Base-by-base conservation (phyloP, 1,139 yeast genomes). In the Schwanniomyces etchellsii region DNA sequence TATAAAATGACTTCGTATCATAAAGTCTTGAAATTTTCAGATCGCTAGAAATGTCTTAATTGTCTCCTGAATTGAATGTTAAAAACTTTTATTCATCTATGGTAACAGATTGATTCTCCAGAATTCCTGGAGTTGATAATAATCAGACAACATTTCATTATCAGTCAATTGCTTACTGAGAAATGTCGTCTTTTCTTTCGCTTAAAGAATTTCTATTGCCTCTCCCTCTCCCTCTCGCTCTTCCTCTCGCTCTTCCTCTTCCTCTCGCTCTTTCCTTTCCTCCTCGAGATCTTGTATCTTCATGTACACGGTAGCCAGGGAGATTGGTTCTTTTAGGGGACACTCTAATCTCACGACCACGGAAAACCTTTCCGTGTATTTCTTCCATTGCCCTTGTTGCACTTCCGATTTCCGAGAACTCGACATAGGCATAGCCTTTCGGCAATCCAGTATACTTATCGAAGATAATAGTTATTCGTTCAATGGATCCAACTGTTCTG, bases 341-440 rank as follows among this genome's bases (percentile, higher is more conserved):
- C 7, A 66, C 64, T 30, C 62, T 47, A 36, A 66, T 44, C 22
- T 58, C 62, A 31, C 73, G 47, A 13, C 58, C 62, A 36, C 65
- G 50, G 42, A 64, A 62, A 27, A 41, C 43, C 27, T 52, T 43
- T 5, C 64, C 69, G 35, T 62, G 50, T 28, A 60, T 46, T 28
- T 54, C 58, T n/a, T 46, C 52, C 38, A 64, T 57, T 12, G 73
- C 69, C 34, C 46, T 45, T 21, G 48, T 36, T 4, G 56, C 68
- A 27, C 56, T 48, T 18, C 48, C 62, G 3, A 29, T 31, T 12
- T 33, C 42, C 26, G 51, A 57, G 44, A 62, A 66, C 39, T 65
- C 70, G 33, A 66, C 53, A 35, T 64, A 65, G 3, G 72, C 72
- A 35, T 61, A 63, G n/a, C 73, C 73, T 42, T 64, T 66, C 4